phyloP scores from a whole-genome alignment of 768 basidiomycete species.

The Boletus rubescentipes region DNA sequence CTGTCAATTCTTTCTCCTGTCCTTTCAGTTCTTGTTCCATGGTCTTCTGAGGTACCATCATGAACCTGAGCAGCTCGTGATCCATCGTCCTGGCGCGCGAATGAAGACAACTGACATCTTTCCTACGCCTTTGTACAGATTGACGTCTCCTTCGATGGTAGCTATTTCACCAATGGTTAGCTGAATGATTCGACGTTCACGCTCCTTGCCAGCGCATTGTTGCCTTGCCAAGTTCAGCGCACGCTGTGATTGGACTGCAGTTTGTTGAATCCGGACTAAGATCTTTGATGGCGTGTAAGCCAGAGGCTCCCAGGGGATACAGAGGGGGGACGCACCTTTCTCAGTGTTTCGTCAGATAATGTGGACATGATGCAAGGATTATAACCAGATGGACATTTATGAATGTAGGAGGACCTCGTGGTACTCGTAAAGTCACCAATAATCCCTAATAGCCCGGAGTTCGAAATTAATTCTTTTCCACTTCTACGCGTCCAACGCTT shows the following conservation, averaged over 20 bases:
- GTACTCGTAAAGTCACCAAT: not conserved
- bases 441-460: conserved; percentile 28
- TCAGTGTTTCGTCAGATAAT: conserved; percentile 77
- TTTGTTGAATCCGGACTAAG: conserved; percentile 88
- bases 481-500: conserved; percentile 21
- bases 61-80: conserved; percentile 60
- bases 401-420: not conserved
- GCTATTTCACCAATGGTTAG: conserved; percentile 84
- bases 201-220: conserved; percentile 78
- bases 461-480: conserved; percentile 31
- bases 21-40: conserved; percentile 75
- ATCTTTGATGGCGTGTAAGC: conserved; percentile 55
- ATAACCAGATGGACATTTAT: conserved; percentile 14
- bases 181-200: conserved; percentile 86
- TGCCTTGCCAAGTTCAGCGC: conserved; percentile 71
- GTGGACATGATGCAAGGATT: conserved; percentile 41
- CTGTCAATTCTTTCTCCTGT: conserved; percentile 80
- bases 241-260: conserved; percentile 81
- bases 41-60: conserved; percentile 76
- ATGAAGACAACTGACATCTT: conserved; percentile 65
- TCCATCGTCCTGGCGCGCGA: not conserved
- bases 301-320: not conserved
- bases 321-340: conserved; percentile 52
- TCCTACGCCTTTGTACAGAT: conserved; percentile 91
- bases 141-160: conserved; percentile 67